Conservation (phyloP, 1,139 yeast species). For the Candida sp. region DNA sequence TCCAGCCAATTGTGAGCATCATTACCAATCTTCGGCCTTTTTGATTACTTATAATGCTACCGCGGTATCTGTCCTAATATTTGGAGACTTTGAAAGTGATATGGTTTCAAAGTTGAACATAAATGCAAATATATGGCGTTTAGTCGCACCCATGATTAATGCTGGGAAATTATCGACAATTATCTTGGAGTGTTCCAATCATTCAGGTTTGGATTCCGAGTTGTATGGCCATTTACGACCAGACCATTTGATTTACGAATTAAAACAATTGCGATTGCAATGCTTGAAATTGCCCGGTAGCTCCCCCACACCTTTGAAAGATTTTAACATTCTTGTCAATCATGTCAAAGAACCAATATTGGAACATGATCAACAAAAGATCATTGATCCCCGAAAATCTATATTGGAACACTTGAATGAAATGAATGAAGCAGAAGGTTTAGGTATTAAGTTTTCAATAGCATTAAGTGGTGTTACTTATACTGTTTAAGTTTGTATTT, state of each 20-base stretch:
- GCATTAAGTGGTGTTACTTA: conserved; percentile 50
- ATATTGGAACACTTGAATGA: conserved; percentile 46
- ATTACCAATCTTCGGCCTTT: conserved; percentile 47
- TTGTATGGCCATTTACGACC: conserved; percentile 85
- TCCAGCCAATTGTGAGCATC: conserved; percentile 5
- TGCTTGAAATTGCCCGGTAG: conserved; percentile 9
- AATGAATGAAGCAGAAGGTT: conserved; percentile 28
- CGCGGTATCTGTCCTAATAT: conserved; percentile 46
- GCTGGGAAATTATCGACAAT: conserved; percentile 43
- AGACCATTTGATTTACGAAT: conserved; percentile 53
- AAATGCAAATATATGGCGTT: conserved; percentile 55
- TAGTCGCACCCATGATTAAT: conserved; percentile 45
- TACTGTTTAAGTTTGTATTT: conserved; percentile 8
- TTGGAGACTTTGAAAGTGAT: conserved; percentile 86
- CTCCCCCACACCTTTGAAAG: conserved; percentile 31
- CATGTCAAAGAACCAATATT: conserved; percentile 64
- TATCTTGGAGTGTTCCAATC: conserved; percentile 74
- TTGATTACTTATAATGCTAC: conserved; percentile 36
- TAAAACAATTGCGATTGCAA: conserved; percentile 31
- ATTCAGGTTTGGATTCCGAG: conserved; percentile 38
- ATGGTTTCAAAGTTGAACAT: conserved; percentile 33
- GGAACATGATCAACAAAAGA: conserved; percentile 9
- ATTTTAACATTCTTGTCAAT: conserved; percentile 56
- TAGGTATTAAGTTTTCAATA: conserved; percentile 46
- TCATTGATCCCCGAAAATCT: conserved; percentile 51